A percentile compares a stretch with the other conserved stretches of the same genome.
Conservation (phyloP, 768 basidiomycete species). For the Collybia mongolica region DNA sequence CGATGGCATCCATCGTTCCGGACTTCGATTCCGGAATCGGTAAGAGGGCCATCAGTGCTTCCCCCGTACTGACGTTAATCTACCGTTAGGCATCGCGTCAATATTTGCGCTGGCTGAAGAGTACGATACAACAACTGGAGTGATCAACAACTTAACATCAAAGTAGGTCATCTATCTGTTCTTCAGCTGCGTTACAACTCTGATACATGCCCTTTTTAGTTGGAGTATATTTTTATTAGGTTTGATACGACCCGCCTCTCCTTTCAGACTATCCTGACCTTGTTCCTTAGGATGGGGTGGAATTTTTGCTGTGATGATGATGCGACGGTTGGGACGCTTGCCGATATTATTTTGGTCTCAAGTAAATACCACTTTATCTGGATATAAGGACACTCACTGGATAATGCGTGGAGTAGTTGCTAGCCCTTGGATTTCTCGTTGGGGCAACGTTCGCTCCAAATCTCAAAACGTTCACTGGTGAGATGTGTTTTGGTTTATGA, state of each 20-base stretch:
- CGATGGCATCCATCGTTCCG: conserved; percentile 62
- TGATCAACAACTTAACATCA: conserved; percentile 63
- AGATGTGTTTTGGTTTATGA: background rate
- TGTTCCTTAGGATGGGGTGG: conserved; percentile 51
- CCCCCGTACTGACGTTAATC: background rate
- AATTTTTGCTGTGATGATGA: conserved; percentile 61
- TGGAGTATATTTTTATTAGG: conserved; percentile 68
- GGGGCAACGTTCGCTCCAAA: conserved; percentile 56
- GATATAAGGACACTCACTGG: background rate
- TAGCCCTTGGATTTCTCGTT: conserved; percentile 57
- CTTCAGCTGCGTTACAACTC: background rate
- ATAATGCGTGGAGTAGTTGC: conserved; percentile 31
- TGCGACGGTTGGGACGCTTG: conserved; percentile 62
- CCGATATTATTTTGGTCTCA: conserved; percentile 75
- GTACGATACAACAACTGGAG: conserved; percentile 51
- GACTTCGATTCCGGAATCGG: conserved; percentile 70
- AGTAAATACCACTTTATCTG: conserved; percentile 24
- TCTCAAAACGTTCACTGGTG: conserved; percentile 50
- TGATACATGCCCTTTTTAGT: conserved; percentile 23
- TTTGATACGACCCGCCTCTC: conserved; percentile 16
- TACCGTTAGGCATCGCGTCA: conserved; percentile 50
- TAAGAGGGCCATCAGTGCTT: conserved; percentile 16
- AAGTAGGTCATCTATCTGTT: conserved; percentile 31
- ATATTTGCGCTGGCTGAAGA: conserved; percentile 60
- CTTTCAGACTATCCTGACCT: conserved; percentile 4